Percentiles rank a stretch among this genome's conserved stretches.
Evolutionary conservation across 805 yeast genomes (phyloP).

Genomic region (Middelhovenomyces tepae): DNA sequence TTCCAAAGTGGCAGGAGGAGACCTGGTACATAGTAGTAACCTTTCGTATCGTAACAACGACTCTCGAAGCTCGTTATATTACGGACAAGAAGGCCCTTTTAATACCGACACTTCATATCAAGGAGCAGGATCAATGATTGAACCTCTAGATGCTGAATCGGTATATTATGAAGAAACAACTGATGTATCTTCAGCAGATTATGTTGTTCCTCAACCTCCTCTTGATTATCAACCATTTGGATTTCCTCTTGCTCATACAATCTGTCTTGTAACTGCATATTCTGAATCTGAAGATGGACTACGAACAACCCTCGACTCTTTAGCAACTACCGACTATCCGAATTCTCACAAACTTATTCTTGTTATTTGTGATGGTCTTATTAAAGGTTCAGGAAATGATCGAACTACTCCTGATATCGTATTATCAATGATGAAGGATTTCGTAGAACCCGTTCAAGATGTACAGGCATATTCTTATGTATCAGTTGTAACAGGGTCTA

Average conservation of each 20-base stretch:
- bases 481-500: constrained; percentile 89
- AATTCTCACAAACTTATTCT: constrained; percentile 84
- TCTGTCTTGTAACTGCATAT: constrained; percentile 83
- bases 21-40: constrained; percentile 15
- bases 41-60: constrained; percentile 10
- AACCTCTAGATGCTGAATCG: constrained; percentile 7
- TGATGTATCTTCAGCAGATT: constrained; percentile 33
- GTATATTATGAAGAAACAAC: constrained; percentile 4
- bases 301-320: constrained; percentile 81
- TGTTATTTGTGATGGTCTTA: constrained; percentile 86
- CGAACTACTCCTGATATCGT: constrained; percentile 84
- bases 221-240: constrained; percentile 79
- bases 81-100: no score
- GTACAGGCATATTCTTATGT: constrained; percentile 82
- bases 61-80: constrained; percentile 20
- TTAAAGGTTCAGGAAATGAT: constrained; percentile 91
- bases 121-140: no score
- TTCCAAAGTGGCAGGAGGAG: constrained; percentile 26
- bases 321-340: constrained; percentile 93
- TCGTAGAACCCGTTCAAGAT: constrained; percentile 60
- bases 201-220: constrained; percentile 87
- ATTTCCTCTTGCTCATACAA: constrained; percentile 65
- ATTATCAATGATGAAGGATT: constrained; percentile 76
- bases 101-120: constrained; percentile 1
- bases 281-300: constrained; percentile 86